Evolutionary conservation across 805 yeast species (phyloP), one percentile per base, ranked within the genome.

Genomic region (Teunomyces stri): DNA sequence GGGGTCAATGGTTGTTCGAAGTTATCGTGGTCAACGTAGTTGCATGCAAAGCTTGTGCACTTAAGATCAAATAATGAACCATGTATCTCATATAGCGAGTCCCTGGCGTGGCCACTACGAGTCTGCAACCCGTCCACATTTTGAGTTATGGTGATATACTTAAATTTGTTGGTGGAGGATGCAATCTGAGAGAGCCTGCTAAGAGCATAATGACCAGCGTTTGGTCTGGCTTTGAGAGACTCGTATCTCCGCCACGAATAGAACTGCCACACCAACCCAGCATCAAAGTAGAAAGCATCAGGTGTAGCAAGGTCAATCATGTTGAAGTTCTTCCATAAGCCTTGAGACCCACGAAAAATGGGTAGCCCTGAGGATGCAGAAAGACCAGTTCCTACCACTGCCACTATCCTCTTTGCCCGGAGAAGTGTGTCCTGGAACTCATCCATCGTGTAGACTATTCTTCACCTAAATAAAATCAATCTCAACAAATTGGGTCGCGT

Each of bases 191-290:
- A 78, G 31, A 90, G 70, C 59, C 76, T 74, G 0, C 92, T 84
- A 41, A 89, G 65, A 2, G 90, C 85, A 43, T 58, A 60, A 60
- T 89, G 97, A 0, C 92, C 96, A 7, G 58, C 62, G 58, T 89
- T 89, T 0, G 96, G 96, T 42, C 58, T 64, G 0, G 92, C 89
- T 39, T 65, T 65, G 44, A 87, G 67, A 0, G 96, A 91, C 42
- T 71, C 71, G 41, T 68, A 74, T 39, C 97, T 62, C 51, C 95
- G 68, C 62, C 81, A 80, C 4, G 89, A 74, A 64, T 90, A 89
- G 57, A 87, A 89, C 60, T 87, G 92, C 97, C 97, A 89, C 6
- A 90, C 96, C 7, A 89, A 70, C 0, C 88, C 87, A 0, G 97
- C 96, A 60, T 89, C 91, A 15, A 73, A 71, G 49, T 82, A 79